Conservation (phyloP, 148 eudicot genomes). For the Rhododendron vialii region DNA sequence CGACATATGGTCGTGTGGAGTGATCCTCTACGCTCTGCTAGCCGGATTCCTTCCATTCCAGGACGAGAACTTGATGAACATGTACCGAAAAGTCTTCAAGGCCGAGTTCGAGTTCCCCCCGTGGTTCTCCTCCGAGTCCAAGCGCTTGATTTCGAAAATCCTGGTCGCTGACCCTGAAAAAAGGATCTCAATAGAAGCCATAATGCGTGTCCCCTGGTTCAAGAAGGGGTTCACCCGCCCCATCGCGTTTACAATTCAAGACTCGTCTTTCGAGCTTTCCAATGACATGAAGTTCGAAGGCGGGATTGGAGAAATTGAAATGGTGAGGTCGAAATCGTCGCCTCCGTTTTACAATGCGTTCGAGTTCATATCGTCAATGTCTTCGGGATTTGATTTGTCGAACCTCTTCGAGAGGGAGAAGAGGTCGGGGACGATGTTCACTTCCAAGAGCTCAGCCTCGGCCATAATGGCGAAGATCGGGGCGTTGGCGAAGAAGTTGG, state of each 20-base stretch:
- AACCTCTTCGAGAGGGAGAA: slow-evolving; percentile 45
- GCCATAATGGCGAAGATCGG: slow-evolving; percentile 33
- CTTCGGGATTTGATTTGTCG: slow-evolving; percentile 82
- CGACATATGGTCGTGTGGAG: slow-evolving; percentile 84
- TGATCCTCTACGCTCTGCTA: slow-evolving; percentile 45
- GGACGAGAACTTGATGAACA: slow-evolving; percentile 57
- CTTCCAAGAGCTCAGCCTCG: slow-evolving; percentile 55
- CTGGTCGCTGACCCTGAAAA: slow-evolving; percentile 46
- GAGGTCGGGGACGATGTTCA: slow-evolving; percentile 50
- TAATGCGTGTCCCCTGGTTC: slow-evolving; percentile 60
- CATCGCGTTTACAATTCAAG: slow-evolving; percentile 13
- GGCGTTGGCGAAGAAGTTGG: slow-evolving; percentile 35
- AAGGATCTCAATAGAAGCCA: slow-evolving; percentile 45
- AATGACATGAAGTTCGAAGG: neutral
- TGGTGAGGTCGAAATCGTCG: slow-evolving; percentile 29
- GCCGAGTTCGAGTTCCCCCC: slow-evolving; percentile 57
- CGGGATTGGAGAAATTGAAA: neutral
- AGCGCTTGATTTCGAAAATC: slow-evolving; percentile 48
- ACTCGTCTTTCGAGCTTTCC: neutral
- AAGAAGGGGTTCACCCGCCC: slow-evolving; percentile 30
- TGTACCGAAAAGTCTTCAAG: slow-evolving; percentile 61
- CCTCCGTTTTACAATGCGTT: slow-evolving; percentile 78
- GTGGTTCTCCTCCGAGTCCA: slow-evolving; percentile 57
- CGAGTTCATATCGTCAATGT: slow-evolving; percentile 84
- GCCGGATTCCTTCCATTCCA: slow-evolving; percentile 72